These are phyloP conservation scores for Acacia acuminata DNA, from an alignment of 306 rosid species.

Conservation along the genomic window DNA sequence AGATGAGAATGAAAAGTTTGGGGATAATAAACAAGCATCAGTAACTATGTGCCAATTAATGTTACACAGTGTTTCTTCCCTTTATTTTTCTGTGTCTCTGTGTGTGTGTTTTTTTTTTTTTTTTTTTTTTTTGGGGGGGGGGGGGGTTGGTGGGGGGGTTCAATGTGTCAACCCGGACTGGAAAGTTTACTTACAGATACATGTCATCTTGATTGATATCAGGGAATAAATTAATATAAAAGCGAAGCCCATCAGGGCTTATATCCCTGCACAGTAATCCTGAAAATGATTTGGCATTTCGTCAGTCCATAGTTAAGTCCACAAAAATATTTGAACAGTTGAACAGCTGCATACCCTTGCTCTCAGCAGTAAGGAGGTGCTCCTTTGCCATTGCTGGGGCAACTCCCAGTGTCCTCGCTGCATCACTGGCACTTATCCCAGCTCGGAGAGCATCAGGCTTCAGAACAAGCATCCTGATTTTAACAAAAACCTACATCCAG, in stretches of 20 bases:
- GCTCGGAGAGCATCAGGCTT: conserved; percentile 78
- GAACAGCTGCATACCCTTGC: conserved; percentile 59
- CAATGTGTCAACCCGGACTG: not conserved
- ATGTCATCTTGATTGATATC: conserved; percentile 63
- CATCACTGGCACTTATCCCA: conserved; percentile 93
- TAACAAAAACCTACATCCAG: conserved; percentile 66
- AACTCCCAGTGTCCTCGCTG: conserved; percentile 86
- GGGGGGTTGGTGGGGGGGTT: not conserved
- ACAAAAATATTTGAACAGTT: conserved; percentile 10
- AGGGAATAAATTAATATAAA: conserved; percentile 70
- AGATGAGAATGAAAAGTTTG: conserved; percentile 15
- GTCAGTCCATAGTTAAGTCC: conserved; percentile 18
- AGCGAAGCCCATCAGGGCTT: conserved; percentile 93
- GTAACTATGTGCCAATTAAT: not conserved
- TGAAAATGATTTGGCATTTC: conserved; percentile 44
- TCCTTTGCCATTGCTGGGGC: conserved; percentile 99
- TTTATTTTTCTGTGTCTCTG: too few relatives aligned
- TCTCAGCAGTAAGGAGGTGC: conserved; percentile 93
- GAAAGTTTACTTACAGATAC: conserved; percentile 66
- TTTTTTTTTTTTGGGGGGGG: too few relatives aligned
- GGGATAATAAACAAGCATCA: conserved; percentile 11
- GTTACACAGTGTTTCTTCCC: not conserved
- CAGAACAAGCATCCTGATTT: conserved; percentile 69
- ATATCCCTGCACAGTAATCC: conserved; percentile 92
- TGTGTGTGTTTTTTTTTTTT: too few relatives aligned